Evolutionary conservation across 495 filamentous ascomycete species (phyloP).

Genomic region (Endocarpon pusillum): DNA sequence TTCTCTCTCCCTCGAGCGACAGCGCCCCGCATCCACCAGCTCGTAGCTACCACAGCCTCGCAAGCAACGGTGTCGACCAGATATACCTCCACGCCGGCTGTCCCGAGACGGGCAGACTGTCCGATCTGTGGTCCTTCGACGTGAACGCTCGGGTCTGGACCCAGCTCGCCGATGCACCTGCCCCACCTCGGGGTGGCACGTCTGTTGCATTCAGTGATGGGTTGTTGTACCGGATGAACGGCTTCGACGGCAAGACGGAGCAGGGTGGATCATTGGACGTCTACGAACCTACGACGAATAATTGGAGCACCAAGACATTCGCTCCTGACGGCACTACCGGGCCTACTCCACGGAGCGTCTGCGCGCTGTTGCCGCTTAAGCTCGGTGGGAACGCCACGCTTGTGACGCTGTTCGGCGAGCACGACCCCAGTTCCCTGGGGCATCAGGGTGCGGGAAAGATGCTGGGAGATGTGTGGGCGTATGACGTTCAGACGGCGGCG

Average conservation of each 20-base stretch:
- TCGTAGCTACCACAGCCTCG: constrained; percentile 31
- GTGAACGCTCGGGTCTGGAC: constrained; percentile 40
- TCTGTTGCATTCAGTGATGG: constrained; percentile 38
- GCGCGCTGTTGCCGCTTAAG: constrained; percentile 24
- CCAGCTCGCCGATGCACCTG: constrained; percentile 41
- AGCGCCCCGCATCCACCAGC: constrained; percentile 18
- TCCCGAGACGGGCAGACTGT: constrained; percentile 34
- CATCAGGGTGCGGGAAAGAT: constrained; percentile 54
- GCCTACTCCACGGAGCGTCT: constrained; percentile 26
- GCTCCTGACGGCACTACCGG: constrained; percentile 26
- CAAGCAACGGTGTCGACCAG: constrained; percentile 25
- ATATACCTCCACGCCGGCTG: constrained; percentile 62
- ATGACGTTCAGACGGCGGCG: constrained; percentile 37
- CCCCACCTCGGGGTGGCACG: constrained; percentile 41
- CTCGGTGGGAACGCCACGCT: constrained; percentile 36
- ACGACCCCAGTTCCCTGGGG: constrained; percentile 39
- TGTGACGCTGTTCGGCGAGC: constrained; percentile 54
- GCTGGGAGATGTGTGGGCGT: constrained; percentile 57
- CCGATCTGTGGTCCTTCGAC: constrained; percentile 60
- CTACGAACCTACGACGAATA: constrained; percentile 16
- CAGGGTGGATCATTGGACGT: constrained; percentile 50
- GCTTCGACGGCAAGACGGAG: constrained; percentile 48
- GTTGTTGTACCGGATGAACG: constrained; percentile 54
- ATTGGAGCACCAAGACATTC: constrained; percentile 29
- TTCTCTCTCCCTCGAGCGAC: constrained; percentile 30